Evolutionary conservation across 106 monocot species (phyloP).

Genomic region (Allium fistulosum): DNA sequence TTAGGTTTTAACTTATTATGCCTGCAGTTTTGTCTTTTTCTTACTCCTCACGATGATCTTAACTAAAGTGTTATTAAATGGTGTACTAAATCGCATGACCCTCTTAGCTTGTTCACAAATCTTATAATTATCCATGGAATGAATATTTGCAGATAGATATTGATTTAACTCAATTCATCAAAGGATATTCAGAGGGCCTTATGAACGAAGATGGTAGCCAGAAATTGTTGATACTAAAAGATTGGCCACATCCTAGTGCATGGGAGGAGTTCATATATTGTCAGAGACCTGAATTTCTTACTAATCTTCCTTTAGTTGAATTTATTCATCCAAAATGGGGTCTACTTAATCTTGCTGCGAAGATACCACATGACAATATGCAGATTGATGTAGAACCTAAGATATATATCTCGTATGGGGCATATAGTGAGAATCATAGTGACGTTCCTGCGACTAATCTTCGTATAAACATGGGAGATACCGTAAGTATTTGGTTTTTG

Average conservation of each 20-base stretch:
- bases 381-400: constrained; percentile 70
- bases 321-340: constrained; percentile 91
- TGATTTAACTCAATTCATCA: constrained; percentile 65
- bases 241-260: constrained; percentile 69
- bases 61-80: too few species aligned
- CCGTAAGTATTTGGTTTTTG: constrained; percentile 36
- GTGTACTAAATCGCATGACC: too few species aligned
- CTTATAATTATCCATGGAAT: not conserved
- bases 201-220: constrained; percentile 25
- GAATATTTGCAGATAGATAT: constrained; percentile 63
- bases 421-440: constrained; percentile 28
- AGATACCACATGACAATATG: constrained; percentile 58
- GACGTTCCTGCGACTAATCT: constrained; percentile 65
- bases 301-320: constrained; percentile 80
- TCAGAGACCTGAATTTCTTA: constrained; percentile 84
- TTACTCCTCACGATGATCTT: too few species aligned
- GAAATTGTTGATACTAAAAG: constrained; percentile 67
- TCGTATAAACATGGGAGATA: constrained; percentile 72
- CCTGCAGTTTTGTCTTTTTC: too few species aligned
- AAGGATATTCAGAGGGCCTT: constrained; percentile 62
- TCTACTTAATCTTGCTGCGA: constrained; percentile 80
- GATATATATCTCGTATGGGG: constrained; percentile 68
- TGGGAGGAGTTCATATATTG: constrained; percentile 79
- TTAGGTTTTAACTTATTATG: too few species aligned
- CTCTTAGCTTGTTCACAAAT: not conserved